Conservation (phyloP, 179 eudicot genomes). For the Drosera spatulata region DNA sequence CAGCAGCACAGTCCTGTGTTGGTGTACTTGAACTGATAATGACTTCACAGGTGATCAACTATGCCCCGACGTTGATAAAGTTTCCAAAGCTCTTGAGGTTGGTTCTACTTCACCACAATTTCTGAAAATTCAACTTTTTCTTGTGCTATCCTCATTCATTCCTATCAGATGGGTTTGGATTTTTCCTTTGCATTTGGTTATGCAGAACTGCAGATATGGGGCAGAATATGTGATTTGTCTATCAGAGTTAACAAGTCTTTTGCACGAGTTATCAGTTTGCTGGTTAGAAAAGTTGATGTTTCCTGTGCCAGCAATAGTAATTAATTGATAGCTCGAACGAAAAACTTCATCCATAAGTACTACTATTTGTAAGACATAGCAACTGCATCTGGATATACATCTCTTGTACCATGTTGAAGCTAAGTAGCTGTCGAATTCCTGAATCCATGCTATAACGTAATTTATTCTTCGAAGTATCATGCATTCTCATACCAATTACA, state of each 20-base stretch:
- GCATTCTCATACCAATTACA: too few species aligned
- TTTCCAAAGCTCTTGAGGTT: constrained; percentile 83
- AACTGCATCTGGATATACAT: too few species aligned
- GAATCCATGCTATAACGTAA: too few species aligned
- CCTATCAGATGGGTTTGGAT: neutral
- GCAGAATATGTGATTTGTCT: neutral
- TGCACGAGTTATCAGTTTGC: too few species aligned
- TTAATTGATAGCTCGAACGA: too few species aligned
- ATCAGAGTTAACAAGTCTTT: constrained; percentile 1
- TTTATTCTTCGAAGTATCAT: too few species aligned
- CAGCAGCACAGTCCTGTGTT: constrained; percentile 59
- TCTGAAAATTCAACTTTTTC: neutral
- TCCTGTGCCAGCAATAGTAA: too few species aligned
- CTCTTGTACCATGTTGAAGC: too few species aligned
- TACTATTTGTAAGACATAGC: too few species aligned
- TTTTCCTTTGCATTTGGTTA: neutral
- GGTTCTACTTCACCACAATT: constrained; percentile 3
- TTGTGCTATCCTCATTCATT: neutral
- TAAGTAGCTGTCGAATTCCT: too few species aligned
- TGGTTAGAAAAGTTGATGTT: too few species aligned
- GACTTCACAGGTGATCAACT: constrained; percentile 68
- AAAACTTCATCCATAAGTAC: too few species aligned
- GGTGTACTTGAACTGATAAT: constrained; percentile 79
- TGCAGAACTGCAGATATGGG: neutral
- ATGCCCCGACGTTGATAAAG: constrained; percentile 84